Evolutionary conservation across 169 alveolate genomes (phyloP).

Genomic region (Plasmodium knowlesi): DNA sequence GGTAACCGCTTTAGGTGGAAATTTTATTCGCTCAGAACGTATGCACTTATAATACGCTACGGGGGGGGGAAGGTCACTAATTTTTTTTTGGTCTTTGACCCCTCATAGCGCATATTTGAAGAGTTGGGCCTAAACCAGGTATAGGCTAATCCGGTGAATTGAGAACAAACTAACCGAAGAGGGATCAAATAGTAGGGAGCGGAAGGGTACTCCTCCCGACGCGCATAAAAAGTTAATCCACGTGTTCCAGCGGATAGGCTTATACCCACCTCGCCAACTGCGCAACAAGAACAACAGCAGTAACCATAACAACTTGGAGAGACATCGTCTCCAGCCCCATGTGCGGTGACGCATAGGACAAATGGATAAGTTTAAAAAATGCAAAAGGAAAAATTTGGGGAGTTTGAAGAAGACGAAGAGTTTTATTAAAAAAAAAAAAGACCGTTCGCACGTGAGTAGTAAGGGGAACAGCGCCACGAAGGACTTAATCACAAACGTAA

Average conservation of each 20-base stretch:
- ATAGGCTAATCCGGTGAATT: background rate
- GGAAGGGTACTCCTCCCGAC: background rate
- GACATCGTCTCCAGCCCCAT: background rate
- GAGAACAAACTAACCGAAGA: background rate
- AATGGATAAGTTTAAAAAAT: slow-evolving; percentile 71
- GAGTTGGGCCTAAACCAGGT: background rate
- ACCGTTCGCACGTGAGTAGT: background rate
- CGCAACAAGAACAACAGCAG: background rate
- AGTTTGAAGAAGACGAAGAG: slow-evolving; percentile 7
- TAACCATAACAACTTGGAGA: background rate
- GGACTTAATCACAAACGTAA: slow-evolving; percentile 30
- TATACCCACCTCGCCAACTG: background rate
- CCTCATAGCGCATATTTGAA: background rate
- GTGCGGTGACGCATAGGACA: background rate
- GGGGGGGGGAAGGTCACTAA: background rate
- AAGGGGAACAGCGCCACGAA: background rate
- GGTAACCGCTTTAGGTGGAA: background rate
- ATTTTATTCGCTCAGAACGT: background rate
- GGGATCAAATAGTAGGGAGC: background rate
- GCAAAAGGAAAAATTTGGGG: slow-evolving; percentile 29
- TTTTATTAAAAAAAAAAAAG: slow-evolving; percentile 19
- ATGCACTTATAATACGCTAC: background rate
- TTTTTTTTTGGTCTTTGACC: background rate
- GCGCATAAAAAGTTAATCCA: background rate
- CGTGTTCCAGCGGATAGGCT: background rate